Evolutionary conservation across 148 eudicot species (phyloP), one percentile per base, ranked within the genome.

Genomic region (Drosera capensis): DNA sequence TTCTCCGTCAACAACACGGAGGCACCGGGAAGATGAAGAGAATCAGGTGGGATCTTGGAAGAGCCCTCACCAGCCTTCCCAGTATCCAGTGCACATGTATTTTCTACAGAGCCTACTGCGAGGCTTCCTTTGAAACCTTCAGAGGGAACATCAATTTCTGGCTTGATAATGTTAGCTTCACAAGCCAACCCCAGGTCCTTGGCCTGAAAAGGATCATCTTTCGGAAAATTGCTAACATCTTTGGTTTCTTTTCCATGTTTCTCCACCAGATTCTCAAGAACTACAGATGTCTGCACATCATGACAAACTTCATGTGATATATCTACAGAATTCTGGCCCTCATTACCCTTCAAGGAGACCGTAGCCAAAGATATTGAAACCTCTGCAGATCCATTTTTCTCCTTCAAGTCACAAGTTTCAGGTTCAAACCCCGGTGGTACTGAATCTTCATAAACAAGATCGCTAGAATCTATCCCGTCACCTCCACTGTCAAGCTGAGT

Each of bases 351-450:
- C 20, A 16, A 24, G 19, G 37, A n/a, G 38, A 3, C 38, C 14
- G n/a, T 34, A 2, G 14, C 38, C 41, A 21, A 15, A 20, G 17
- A 17, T 50, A 16, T 38, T 5, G 18, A 24, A 8, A 25, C 18
- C 20, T 23, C 52, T 20, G 20, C 20, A 23, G 37, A 40, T 45
- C 13, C 46, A 60, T 47, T n/a, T 19, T 47, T 30, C 40, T 38
- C 40, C 24, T 43, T 23, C 31, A 46, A 19, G 47, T n/a, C n/a
- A n/a, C 14, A 43, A 46, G 58, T 23, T 30, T 60, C 34, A 23
- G 65, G 19, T 23, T 22, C 40, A 62, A 47, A 47, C 48, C 66
- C 66, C 14, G 65, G 53, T 15, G 60, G 45, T 1, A 48, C 48
- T 46, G 55, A 54, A 20, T 26, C 55, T 19, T 41, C 49, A 21